Evolutionary conservation across 208 protist genomes (phyloP), one percentile per base, ranked within the genome.

Genomic region (Wallacemonas sp.): DNA sequence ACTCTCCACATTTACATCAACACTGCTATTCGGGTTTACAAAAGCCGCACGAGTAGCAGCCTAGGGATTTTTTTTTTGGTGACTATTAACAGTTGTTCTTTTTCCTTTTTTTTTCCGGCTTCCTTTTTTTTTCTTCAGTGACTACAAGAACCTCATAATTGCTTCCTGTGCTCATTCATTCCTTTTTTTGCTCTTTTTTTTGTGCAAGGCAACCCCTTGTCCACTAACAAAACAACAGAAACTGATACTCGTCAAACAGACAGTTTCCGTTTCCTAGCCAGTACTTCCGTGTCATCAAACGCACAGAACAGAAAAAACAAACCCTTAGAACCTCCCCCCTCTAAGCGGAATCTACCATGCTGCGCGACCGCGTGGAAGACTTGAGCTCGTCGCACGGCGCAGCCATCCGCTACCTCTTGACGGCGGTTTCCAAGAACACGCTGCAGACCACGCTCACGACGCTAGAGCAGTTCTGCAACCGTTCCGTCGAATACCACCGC

Each of bases 341-440:
- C n/a, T n/a, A n/a, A n/a, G 36, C 36, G 36, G 36, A 41, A 7
- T 41, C 36, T 25, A 71, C 38, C 46, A 93, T 92, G 86, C 62
- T 89, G 77, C 81, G 89, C 70, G 83, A 95, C 62, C 82, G 84
- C 65, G 82, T 88, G 4, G 81, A 84, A 49, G 90, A 96, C 50
- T 77, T 93, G 28, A 82, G 74, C 49, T 79, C 67, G 63, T 73
- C 87, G 31, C 85, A 86, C 45, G 81, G 82, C 12, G 81, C 87
- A 49, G 70, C 80, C n/a, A 79, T 94, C 31, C 83, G 87, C 45
- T 92, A 91, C 74, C 70, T 92, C 26, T 61, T 93, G 16, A 44
- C 80, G 3, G 79, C 87, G 11, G 87, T 87, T 16, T 84, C 83
- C 26, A 87, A 89, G 75, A 86, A 77, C 68, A 91, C 80, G 0